Conservation (phyloP, 2,329 filamentous ascomycete species). For the Fulvia fulva region DNA sequence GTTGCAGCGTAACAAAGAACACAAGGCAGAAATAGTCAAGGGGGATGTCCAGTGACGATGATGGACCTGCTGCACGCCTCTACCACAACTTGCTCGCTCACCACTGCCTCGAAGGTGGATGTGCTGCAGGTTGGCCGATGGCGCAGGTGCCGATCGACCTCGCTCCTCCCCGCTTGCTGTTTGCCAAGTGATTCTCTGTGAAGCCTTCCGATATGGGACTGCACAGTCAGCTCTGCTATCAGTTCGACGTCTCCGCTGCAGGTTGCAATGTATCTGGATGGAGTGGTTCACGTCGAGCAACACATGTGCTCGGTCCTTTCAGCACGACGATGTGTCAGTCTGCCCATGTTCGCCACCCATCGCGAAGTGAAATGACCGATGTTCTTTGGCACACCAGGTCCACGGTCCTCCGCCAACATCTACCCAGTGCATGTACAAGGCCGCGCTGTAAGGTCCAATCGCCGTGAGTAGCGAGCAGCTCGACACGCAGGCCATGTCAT, state of each 20-base stretch:
- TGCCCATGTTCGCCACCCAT: background rate
- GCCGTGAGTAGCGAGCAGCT: background rate
- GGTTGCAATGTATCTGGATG: background rate
- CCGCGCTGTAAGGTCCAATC: background rate
- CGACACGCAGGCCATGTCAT: background rate
- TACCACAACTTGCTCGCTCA: background rate
- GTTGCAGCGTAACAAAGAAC: slow-evolving; percentile 1
- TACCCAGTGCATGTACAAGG: background rate
- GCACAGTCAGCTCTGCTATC: background rate
- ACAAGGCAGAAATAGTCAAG: background rate
- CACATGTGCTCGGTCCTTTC: background rate
- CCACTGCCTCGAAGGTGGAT: background rate
- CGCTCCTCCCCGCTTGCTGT: background rate
- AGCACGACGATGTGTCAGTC: background rate
- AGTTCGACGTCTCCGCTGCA: background rate
- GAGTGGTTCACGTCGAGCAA: background rate
- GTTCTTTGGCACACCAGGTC: background rate
- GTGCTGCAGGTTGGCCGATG: background rate
- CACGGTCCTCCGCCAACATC: background rate
- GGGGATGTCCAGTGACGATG: background rate
- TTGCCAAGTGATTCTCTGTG: background rate
- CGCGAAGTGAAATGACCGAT: background rate
- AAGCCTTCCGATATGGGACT: background rate
- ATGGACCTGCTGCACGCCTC: background rate
- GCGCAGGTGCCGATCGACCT: background rate